phyloP scores from a whole-genome alignment of 129 eudicot genomes.

The Ambrosia artemisiifolia region DNA sequence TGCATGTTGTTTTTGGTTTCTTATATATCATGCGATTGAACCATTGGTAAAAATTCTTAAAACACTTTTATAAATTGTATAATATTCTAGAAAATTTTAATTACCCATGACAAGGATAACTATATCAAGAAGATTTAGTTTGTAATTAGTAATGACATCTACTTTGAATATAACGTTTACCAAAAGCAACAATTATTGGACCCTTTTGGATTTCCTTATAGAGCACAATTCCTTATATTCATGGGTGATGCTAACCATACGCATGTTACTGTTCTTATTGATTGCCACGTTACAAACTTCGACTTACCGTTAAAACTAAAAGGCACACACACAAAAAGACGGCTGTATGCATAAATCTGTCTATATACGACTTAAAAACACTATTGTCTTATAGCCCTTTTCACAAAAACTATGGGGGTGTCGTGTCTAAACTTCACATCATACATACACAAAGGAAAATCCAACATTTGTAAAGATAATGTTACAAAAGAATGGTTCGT shows the following conservation, averaged over 20 bases:
- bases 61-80: too few species aligned
- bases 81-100: too few species aligned
- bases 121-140: conserved; percentile 2
- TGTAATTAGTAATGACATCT: conserved; percentile 22
- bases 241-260: conserved; percentile 21
- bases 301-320: conserved; percentile 2
- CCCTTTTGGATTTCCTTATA: conserved; percentile 24
- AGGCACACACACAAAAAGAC: not conserved
- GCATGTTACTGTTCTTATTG: conserved; percentile 5
- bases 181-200: conserved; percentile 37
- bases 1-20: too few species aligned
- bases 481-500: not conserved
- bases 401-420: not conserved
- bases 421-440: not conserved
- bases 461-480: not conserved
- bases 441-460: not conserved
- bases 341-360: not conserved
- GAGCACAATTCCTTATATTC: conserved; percentile 22
- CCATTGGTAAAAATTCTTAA: too few species aligned
- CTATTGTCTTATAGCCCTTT: not conserved
- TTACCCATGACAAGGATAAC: not conserved
- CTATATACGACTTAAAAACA: not conserved
- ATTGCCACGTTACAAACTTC: conserved; percentile 28
- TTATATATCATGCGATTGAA: too few species aligned
- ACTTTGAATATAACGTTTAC: conserved; percentile 29